Percentiles rank a stretch among this genome's conserved stretches.
These are phyloP conservation scores for Arachnopeziza araneosa DNA, from an alignment of 2,329 filamentous ascomycete species.

Conservation along the genomic window DNA sequence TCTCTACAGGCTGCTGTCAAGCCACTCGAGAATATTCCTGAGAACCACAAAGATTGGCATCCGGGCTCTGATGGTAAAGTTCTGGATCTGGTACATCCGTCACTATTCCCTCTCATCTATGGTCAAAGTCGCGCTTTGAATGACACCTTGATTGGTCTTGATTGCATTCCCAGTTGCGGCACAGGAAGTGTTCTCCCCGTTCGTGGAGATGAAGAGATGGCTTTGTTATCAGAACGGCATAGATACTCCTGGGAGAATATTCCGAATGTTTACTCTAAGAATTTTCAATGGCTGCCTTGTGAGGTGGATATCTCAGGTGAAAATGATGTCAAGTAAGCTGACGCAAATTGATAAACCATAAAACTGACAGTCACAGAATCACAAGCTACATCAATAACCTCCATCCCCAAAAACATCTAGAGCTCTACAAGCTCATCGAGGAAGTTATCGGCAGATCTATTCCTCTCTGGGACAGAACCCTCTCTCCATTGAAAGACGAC, in stretches of 20 bases:
- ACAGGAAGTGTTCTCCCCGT: conserved; percentile 21
- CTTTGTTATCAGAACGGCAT: background rate
- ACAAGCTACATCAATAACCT: conserved; percentile 42
- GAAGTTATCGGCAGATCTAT: conserved; percentile 30
- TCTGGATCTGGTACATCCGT: conserved; percentile 59
- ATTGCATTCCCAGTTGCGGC: conserved; percentile 26
- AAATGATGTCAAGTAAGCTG: conserved; percentile 17
- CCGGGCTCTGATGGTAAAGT: conserved; percentile 51
- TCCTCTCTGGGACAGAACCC: conserved; percentile 32
- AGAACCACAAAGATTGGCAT: conserved; percentile 52
- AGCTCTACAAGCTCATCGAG: conserved; percentile 36
- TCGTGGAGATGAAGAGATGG: background rate
- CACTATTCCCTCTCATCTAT: conserved; percentile 55
- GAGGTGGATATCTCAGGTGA: conserved; percentile 31
- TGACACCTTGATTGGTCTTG: conserved; percentile 19
- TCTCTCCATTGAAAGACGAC: conserved; percentile 10
- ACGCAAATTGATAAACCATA: background rate
- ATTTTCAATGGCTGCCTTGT: conserved; percentile 41
- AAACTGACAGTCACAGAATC: conserved; percentile 20
- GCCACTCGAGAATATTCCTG: conserved; percentile 45
- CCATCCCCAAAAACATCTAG: conserved; percentile 32
- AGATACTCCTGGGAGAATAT: background rate
- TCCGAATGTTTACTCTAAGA: conserved; percentile 7
- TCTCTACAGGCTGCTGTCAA: conserved; percentile 40
- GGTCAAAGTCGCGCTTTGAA: conserved; percentile 40